Evolutionary conservation across 1,139 yeast species (phyloP).

Genomic region (Suzukiozyma palmioleophila): DNA sequence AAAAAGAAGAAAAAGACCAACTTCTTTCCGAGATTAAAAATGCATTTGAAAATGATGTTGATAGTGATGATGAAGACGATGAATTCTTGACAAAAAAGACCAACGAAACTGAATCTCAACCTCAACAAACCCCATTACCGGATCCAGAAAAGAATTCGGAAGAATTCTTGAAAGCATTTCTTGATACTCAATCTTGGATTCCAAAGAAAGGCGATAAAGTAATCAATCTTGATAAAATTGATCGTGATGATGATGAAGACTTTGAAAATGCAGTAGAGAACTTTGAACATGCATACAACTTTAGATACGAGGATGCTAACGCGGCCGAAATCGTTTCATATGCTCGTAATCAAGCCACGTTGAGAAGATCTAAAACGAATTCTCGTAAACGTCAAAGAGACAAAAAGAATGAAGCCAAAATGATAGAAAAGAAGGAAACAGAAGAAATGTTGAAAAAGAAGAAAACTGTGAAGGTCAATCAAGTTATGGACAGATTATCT

Average conservation of each 20-base stretch:
- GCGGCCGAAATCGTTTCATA: slow-evolving; percentile 92
- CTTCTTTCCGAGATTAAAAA: slow-evolving; percentile 70
- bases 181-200: slow-evolving; percentile 84
- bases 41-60: slow-evolving; percentile 51
- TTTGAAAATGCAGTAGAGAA: slow-evolving; percentile 90
- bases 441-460: slow-evolving; percentile 65
- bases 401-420: slow-evolving; percentile 52
- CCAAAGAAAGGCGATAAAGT: slow-evolving; percentile 58
- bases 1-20: slow-evolving; percentile 68
- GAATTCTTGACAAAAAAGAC: slow-evolving; percentile 54
- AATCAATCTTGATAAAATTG: slow-evolving; percentile 51
- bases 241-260: slow-evolving; percentile 72
- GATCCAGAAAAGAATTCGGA: slow-evolving; percentile 64
- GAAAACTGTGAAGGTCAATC: slow-evolving; percentile 70
- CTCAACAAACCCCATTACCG: slow-evolving; percentile 44
- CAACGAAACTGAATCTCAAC: slow-evolving; percentile 8
- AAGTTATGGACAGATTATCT: slow-evolving; percentile 70
- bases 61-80: slow-evolving; percentile 44
- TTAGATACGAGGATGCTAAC: slow-evolving; percentile 89
- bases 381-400: slow-evolving; percentile 83
- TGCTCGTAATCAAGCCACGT: slow-evolving; percentile 92
- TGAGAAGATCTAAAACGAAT: slow-evolving; percentile 74
- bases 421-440: slow-evolving; percentile 49
- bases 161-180: slow-evolving; percentile 67
- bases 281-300: slow-evolving; percentile 90